phyloP scores from a whole-genome alignment of 2,329 filamentous ascomycete genomes.

The Xylariales sp. region DNA sequence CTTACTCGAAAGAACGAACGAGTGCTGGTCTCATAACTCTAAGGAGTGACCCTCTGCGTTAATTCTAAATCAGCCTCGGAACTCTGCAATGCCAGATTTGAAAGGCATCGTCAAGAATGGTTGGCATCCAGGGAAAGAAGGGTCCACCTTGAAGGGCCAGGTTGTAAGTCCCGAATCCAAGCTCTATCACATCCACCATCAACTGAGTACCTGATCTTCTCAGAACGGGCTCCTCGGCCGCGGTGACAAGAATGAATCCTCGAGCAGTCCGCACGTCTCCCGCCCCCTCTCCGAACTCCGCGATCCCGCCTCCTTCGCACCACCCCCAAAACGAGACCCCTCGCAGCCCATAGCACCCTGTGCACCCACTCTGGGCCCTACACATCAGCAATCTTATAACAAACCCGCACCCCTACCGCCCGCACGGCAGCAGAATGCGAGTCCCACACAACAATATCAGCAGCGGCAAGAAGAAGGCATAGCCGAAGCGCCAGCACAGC shows the following conservation, averaged over 20 bases:
- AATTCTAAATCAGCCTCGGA: too few relatives aligned
- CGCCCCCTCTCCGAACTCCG: conserved; percentile 65
- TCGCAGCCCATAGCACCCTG: conserved; percentile 13
- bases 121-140: conserved; percentile 47
- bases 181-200: too few relatives aligned
- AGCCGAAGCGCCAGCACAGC: conserved; percentile 31
- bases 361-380: conserved; percentile 28
- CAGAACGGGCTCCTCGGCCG: conserved; percentile 44
- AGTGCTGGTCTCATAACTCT: too few relatives aligned
- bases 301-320: conserved; percentile 74
- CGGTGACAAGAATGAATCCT: conserved; percentile 22
- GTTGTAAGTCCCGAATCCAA: conserved; percentile 34
- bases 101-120: conserved; percentile 46
- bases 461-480: conserved; percentile 12
- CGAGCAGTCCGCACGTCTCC: conserved; percentile 33
- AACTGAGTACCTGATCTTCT: too few relatives aligned
- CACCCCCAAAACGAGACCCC: conserved; percentile 64
- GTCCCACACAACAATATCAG: background rate
- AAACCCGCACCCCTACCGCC: conserved; percentile 36
- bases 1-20: too few relatives aligned
- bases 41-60: too few relatives aligned
- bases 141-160: conserved; percentile 35
- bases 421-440: conserved; percentile 16
- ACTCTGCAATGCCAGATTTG: too few relatives aligned
- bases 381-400: too few relatives aligned